These are phyloP conservation scores for Rhodotorula graminis DNA, from an alignment of 768 basidiomycete species.

Conservation along the genomic window DNA sequence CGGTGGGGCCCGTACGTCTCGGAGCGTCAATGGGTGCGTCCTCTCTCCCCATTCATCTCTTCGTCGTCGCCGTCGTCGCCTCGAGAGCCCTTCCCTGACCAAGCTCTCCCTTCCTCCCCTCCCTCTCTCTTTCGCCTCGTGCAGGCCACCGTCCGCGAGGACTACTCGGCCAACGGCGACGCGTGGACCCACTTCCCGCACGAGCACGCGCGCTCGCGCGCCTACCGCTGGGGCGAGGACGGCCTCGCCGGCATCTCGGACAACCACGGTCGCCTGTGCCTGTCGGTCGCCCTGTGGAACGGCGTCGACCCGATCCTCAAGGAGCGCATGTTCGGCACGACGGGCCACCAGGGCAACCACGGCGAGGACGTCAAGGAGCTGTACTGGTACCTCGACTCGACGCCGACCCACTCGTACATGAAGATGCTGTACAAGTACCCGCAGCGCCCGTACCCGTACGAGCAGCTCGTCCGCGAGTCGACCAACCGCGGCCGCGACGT, in stretches of 20 bases:
- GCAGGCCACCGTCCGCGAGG: slow-evolving; percentile 95
- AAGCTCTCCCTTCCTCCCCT: slow-evolving; percentile 15
- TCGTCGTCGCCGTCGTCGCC: too few species aligned
- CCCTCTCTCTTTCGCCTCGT: too few species aligned
- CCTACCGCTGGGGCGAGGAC: slow-evolving; percentile 98
- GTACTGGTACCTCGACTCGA: slow-evolving; percentile 97
- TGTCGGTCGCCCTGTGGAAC: slow-evolving; percentile 90
- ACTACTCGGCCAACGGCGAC: slow-evolving; percentile 89
- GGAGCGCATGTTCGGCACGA: slow-evolving; percentile 92
- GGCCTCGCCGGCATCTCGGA: slow-evolving; percentile 96
- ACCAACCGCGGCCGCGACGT: slow-evolving; percentile 75
- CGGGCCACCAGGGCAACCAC: slow-evolving; percentile 92
- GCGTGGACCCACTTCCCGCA: slow-evolving; percentile 89
- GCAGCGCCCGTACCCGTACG: slow-evolving; percentile 85
- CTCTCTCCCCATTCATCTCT: background rate
- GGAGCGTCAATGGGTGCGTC: slow-evolving; percentile 87
- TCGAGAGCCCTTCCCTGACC: slow-evolving; percentile 32
- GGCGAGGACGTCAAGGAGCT: slow-evolving; percentile 99
- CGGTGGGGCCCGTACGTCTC: slow-evolving; percentile 97
- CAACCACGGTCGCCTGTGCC: slow-evolving; percentile 90
- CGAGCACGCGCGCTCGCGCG: slow-evolving; percentile 83
- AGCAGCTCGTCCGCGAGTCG: slow-evolving; percentile 83
- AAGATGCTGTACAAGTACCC: slow-evolving; percentile 99
- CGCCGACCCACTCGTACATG: slow-evolving; percentile 99
- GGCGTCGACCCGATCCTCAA: slow-evolving; percentile 89